Base-by-base conservation (phyloP, 2,329 filamentous ascomycete genomes). In the Venturiaceae sp. region DNA sequence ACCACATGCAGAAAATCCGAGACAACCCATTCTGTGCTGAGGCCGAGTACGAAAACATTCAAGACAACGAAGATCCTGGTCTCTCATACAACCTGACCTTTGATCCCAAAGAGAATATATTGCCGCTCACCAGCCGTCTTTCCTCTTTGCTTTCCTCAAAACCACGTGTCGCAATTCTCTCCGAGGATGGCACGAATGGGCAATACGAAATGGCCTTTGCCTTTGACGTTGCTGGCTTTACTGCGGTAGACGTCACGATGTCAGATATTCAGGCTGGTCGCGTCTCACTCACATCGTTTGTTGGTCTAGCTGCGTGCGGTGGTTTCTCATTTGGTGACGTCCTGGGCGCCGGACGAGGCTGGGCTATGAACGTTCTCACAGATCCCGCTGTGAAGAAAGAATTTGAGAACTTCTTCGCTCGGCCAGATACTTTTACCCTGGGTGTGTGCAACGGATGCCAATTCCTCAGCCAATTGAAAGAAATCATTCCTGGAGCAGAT, bases 371-470 rank as follows among this genome's bases (percentile, higher is more conserved):
- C 1, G 91, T 97, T 39, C 81, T 97, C 19, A 82, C 95, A 71
- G 90, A 97, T 74, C 82, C 81, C 26, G 76, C 86, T 59, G 86
- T 86, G 44, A 84, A 91, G 44, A 79, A 80, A 59, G 88, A 92
- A 65, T 96, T 97, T 75, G 78, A 87, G 66, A 74, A 77, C 53
- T 97, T 96, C 81, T 97, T 97, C 76, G 81, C 85, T 64, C 84
- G 94, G 32, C 82, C 85, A 4, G 90, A 96, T 69, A 97, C 94
- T 0, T 97, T 99, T 72, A 80, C 90, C 0, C 81, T 99, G 0
- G 94, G 94, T 65, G 90, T 97, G 34, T 97, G 94, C 81, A 99
- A 99, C 71, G 94, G 94, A 55, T 97, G 94, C 70, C 94, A 99
- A 73, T 95, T 97, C 83, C 78, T 97, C 41, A 88, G 87, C 5